These are phyloP conservation scores for Malus fusca DNA, from an alignment of 306 rosid species.

Conservation along the genomic window DNA sequence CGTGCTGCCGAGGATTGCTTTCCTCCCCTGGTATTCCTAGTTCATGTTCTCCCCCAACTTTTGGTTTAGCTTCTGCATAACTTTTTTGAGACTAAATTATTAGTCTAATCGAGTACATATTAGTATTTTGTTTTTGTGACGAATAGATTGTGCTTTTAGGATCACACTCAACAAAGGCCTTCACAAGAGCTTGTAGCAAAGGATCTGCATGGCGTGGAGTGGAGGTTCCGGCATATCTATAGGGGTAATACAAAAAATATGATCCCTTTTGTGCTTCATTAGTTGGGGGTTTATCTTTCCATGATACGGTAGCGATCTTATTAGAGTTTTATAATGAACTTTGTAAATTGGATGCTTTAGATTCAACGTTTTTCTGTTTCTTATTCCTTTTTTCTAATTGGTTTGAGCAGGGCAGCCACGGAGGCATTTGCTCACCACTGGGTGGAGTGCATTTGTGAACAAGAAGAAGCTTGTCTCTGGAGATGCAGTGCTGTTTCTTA, in stretches of 20 bases:
- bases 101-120: not conserved
- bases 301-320: not conserved
- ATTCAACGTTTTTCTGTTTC: not conserved
- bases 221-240: conserved; percentile 94
- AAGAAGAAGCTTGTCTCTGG: conserved; percentile 97
- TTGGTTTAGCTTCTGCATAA: not conserved
- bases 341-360: not conserved
- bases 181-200: conserved; percentile 96
- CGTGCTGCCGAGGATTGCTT: conserved; percentile 99
- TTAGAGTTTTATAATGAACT: not conserved
- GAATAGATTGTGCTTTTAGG: conserved; percentile 35
- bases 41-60: not conserved
- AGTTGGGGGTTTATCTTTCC: not conserved
- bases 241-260: conserved; percentile 47
- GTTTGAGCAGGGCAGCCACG: conserved; percentile 84
- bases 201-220: conserved; percentile 87
- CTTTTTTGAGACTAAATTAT: not conserved
- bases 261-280: not conserved
- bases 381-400: not conserved
- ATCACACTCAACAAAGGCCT: conserved; percentile 86
- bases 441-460: conserved; percentile 99
- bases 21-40: conserved; percentile 73
- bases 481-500: conserved; percentile 92
- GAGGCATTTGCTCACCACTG: conserved; percentile 97
- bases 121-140: not conserved